Conservation (phyloP, 371 early-diverging fungal species). For the Rhizopus delemar region DNA sequence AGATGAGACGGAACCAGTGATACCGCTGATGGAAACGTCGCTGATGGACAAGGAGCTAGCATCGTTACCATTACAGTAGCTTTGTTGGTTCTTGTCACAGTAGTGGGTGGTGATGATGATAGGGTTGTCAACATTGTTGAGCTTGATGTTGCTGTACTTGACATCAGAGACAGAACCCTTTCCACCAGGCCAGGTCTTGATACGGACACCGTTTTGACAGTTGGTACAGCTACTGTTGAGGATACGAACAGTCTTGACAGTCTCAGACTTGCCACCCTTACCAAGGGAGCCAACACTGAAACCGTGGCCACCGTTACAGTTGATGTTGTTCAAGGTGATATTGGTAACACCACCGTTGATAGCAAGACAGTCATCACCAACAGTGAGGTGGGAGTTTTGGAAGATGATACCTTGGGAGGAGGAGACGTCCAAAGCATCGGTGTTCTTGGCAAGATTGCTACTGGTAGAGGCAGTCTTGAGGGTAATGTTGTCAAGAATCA, state of each 20-base stretch:
- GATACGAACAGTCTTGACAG: constrained; percentile 25
- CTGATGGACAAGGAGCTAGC: constrained; percentile 28
- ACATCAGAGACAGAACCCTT: constrained; percentile 30
- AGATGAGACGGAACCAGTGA: constrained; percentile 22
- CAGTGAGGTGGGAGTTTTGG: constrained; percentile 18
- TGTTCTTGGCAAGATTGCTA: constrained; percentile 30
- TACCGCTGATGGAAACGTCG: constrained; percentile 25
- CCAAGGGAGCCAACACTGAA: constrained; percentile 43
- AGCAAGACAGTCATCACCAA: constrained; percentile 41
- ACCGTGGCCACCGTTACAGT: constrained; percentile 35
- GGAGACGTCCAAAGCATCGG: constrained; percentile 41
- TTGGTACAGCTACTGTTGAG: constrained; percentile 28
- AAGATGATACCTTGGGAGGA: constrained; percentile 29
- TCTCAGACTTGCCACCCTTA: constrained; percentile 31
- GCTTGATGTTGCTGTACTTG: constrained; percentile 22
- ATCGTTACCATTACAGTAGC: constrained; percentile 27
- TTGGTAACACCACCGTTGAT: constrained; percentile 32
- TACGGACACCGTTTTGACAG: constrained; percentile 43
- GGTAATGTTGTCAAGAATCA: constrained; percentile 23
- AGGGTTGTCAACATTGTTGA: constrained; percentile 31
- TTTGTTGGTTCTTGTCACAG: constrained; percentile 32
- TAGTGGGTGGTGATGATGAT: constrained; percentile 39
- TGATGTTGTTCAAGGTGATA: constrained; percentile 25
- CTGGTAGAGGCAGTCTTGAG: constrained; percentile 32
- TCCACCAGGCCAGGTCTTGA: constrained; percentile 46